These are phyloP conservation scores for Lipomyces yamadae DNA, from an alignment of 805 yeast species.

Conservation along the genomic window DNA sequence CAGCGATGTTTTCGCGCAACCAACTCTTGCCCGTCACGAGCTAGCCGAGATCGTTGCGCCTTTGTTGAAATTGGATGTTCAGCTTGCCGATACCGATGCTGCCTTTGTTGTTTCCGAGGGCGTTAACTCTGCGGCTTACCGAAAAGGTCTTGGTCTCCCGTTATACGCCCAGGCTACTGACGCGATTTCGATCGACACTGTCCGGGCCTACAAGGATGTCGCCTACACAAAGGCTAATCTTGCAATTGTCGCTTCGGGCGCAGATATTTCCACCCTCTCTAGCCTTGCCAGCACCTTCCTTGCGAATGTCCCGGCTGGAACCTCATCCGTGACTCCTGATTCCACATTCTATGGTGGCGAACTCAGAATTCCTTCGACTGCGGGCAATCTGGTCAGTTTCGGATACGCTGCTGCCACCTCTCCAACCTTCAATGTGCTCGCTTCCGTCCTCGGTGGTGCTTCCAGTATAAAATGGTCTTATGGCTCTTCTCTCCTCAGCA, in stretches of 20 bases:
- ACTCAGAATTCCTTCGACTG: constrained; percentile 62
- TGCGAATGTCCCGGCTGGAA: constrained; percentile 60
- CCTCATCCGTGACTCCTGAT: constrained; percentile 51
- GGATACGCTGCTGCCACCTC: constrained; percentile 76
- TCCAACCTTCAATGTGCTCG: constrained; percentile 71
- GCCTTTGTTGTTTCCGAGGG: constrained; percentile 71
- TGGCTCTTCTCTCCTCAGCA: constrained; percentile 57
- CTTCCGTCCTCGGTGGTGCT: constrained; percentile 61
- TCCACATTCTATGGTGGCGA: constrained; percentile 64
- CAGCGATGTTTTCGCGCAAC: constrained; percentile 59
- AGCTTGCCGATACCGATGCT: constrained; percentile 58
- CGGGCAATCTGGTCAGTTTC: constrained; percentile 73
- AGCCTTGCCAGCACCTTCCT: constrained; percentile 66
- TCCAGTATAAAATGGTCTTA: constrained; percentile 60
- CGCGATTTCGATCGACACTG: constrained; percentile 63
- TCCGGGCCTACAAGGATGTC: constrained; percentile 66
- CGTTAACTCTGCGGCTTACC: constrained; percentile 79
- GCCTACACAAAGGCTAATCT: constrained; percentile 74
- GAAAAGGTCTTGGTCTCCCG: constrained; percentile 86
- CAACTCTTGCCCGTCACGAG: constrained; percentile 58
- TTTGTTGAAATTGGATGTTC: constrained; percentile 67
- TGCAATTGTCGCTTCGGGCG: constrained; percentile 73
- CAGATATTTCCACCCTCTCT: constrained; percentile 69
- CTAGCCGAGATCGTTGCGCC: constrained; percentile 81
- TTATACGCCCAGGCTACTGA: constrained; percentile 70